Evolutionary conservation across 305 asterid species (phyloP).

Genomic region (Stenogyne calaminthoides): DNA sequence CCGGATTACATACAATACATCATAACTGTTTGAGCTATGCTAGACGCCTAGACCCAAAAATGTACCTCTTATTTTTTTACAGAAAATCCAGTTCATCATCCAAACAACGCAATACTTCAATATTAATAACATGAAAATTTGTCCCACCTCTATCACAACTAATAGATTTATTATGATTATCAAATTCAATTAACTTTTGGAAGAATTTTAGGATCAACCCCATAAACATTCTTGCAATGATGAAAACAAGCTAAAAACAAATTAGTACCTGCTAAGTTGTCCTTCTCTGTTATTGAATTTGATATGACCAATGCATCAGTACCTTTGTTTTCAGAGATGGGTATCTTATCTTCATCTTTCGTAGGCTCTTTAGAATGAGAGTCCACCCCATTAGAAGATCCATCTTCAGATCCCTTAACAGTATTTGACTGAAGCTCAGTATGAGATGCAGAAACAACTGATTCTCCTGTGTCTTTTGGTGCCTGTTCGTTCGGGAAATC

Average conservation of each 20-base stretch:
- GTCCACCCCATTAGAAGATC: constrained; percentile 37
- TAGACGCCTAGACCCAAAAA: background rate
- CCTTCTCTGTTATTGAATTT: constrained; percentile 44
- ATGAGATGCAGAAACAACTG: constrained; percentile 44
- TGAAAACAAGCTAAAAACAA: constrained; percentile 16
- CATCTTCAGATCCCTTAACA: constrained; percentile 58
- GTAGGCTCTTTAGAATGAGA: constrained; percentile 48
- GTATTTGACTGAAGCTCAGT: constrained; percentile 52
- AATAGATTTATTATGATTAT: background rate
- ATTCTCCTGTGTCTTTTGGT: constrained; percentile 43
- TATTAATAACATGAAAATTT: background rate
- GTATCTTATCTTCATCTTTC: constrained; percentile 55
- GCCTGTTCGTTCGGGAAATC: constrained; percentile 43
- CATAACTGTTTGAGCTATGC: constrained; percentile 1
- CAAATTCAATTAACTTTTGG: constrained; percentile 18
- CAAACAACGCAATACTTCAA: constrained; percentile 4
- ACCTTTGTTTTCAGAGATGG: constrained; percentile 52
- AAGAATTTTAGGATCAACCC: constrained; percentile 9
- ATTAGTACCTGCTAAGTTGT: constrained; percentile 48
- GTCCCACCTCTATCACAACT: constrained; percentile 6
- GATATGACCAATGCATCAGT: constrained; percentile 40
- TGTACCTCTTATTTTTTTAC: background rate
- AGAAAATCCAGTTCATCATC: constrained; percentile 14
- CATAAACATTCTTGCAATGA: constrained; percentile 20
- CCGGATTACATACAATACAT: background rate